phyloP scores from a whole-genome alignment of 2,329 filamentous ascomycete genomes.

The Plenodomus tracheiphilus region DNA sequence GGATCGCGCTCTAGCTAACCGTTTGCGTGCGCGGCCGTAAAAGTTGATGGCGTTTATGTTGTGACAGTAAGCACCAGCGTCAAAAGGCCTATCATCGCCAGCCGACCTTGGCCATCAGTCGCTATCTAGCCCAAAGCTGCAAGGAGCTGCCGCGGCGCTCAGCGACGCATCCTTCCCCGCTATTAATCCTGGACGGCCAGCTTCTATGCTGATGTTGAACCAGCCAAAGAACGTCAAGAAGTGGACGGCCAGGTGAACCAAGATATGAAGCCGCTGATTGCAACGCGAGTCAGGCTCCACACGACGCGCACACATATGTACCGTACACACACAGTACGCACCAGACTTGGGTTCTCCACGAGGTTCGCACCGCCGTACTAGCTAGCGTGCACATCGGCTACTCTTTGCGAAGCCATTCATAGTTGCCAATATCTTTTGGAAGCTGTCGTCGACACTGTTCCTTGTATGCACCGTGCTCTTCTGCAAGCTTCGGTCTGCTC shows the following conservation, averaged over 20 bases:
- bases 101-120: constrained; percentile 24
- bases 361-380: constrained; percentile 32
- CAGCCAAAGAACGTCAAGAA: constrained; percentile 30
- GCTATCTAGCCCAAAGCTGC: constrained; percentile 26
- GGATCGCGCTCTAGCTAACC: constrained; percentile 31
- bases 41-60: constrained; percentile 33
- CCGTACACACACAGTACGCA: background rate
- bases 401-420: constrained; percentile 35
- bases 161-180: constrained; percentile 28
- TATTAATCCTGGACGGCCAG: constrained; percentile 28
- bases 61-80: constrained; percentile 32
- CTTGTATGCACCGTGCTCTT: constrained; percentile 32
- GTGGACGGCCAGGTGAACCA: constrained; percentile 16
- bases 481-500: constrained; percentile 33
- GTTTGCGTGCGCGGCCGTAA: constrained; percentile 26
- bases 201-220: constrained; percentile 21
- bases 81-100: constrained; percentile 21
- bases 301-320: constrained; percentile 15
- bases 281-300: constrained; percentile 29
- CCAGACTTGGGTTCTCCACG: constrained; percentile 30
- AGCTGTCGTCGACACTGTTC: constrained; percentile 33
- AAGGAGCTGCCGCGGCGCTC: constrained; percentile 23
- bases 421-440: constrained; percentile 22
- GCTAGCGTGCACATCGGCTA: constrained; percentile 39
- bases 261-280: constrained; percentile 18